Evolutionary conservation across 768 basidiomycete species (phyloP).

Genomic region (Agaricus sinodeliciosus): DNA sequence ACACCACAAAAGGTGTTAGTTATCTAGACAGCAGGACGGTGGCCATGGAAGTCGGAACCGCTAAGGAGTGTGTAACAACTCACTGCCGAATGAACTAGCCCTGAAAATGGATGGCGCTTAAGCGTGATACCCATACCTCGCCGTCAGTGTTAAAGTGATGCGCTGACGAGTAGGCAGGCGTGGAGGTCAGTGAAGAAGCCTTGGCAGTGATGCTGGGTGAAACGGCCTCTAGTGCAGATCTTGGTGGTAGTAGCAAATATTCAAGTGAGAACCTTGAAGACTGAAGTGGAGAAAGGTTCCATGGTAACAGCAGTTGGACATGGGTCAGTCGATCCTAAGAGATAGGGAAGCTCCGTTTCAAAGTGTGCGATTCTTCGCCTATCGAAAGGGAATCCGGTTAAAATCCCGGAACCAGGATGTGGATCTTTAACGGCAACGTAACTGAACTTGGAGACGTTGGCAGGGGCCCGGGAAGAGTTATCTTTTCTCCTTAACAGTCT

Average conservation of each 20-base stretch:
- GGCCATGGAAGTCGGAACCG: slow-evolving; percentile 82
- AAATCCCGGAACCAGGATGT: slow-evolving; percentile 74
- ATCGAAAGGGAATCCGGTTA: slow-evolving; percentile 77
- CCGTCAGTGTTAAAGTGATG: slow-evolving; percentile 68
- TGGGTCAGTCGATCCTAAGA: slow-evolving; percentile 83
- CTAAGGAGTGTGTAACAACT: slow-evolving; percentile 46
- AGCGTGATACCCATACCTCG: slow-evolving; percentile 81
- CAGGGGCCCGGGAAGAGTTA: slow-evolving; percentile 71
- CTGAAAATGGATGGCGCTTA: slow-evolving; percentile 89
- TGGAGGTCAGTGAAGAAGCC: slow-evolving; percentile 75
- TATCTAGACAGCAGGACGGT: slow-evolving; percentile 80
- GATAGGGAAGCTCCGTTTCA: slow-evolving; percentile 71
- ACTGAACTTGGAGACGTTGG: slow-evolving; percentile 57
- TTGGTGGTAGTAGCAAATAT: slow-evolving; percentile 88
- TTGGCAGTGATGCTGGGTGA: slow-evolving; percentile 53
- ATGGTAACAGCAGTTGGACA: slow-evolving; percentile 84
- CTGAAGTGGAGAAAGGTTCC: slow-evolving; percentile 88
- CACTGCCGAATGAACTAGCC: slow-evolving; percentile 70
- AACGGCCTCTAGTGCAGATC: slow-evolving; percentile 82
- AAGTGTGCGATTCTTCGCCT: slow-evolving; percentile 59
- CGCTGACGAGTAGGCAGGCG: slow-evolving; percentile 72
- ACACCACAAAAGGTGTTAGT: slow-evolving; percentile 79
- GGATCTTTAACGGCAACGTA: slow-evolving; percentile 65
- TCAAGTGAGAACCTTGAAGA: slow-evolving; percentile 82
- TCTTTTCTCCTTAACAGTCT: slow-evolving; percentile 75